Percentiles rank a stretch among this genome's conserved stretches.
These are phyloP conservation scores for Eucalyptus regnans DNA, from an alignment of 345 rosid genomes.

Conservation along the genomic window DNA sequence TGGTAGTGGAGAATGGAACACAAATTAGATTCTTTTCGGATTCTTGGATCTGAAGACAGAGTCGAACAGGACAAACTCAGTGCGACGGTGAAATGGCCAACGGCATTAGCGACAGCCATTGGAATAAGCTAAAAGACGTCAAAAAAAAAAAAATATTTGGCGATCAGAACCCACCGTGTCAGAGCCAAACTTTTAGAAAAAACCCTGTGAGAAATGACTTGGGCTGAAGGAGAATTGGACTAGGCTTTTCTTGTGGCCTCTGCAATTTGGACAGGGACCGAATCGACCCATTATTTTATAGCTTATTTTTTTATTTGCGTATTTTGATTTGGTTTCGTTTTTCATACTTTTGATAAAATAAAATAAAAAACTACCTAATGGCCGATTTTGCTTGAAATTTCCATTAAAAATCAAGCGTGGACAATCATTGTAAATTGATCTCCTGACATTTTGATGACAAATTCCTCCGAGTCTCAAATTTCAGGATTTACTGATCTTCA, in stretches of 20 bases:
- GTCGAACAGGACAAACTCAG: neutral
- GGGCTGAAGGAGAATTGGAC: neutral
- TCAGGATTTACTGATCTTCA: neutral
- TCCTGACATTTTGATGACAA: neutral
- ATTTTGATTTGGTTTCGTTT: too few species aligned
- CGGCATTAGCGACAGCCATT: neutral
- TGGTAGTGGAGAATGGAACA: neutral
- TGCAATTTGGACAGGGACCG: too few species aligned
- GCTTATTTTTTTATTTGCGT: too few species aligned
- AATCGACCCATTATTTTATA: too few species aligned
- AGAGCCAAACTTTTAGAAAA: too few species aligned
- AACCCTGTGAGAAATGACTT: neutral
- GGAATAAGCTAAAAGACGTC: neutral
- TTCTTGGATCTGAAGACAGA: neutral
- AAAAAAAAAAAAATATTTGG: too few species aligned
- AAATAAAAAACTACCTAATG: too few species aligned
- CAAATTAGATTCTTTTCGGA: neutral
- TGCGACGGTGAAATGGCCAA: neutral
- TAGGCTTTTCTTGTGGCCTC: too few species aligned
- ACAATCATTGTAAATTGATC: neutral
- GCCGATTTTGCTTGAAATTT: neutral
- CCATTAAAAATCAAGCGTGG: too few species aligned
- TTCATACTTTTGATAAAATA: too few species aligned
- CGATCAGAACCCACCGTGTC: too few species aligned
- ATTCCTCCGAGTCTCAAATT: neutral